Percentiles rank a stretch among this genome's conserved stretches.
Conservation (phyloP, 805 yeast genomes). For the Starmerella roubikii region DNA sequence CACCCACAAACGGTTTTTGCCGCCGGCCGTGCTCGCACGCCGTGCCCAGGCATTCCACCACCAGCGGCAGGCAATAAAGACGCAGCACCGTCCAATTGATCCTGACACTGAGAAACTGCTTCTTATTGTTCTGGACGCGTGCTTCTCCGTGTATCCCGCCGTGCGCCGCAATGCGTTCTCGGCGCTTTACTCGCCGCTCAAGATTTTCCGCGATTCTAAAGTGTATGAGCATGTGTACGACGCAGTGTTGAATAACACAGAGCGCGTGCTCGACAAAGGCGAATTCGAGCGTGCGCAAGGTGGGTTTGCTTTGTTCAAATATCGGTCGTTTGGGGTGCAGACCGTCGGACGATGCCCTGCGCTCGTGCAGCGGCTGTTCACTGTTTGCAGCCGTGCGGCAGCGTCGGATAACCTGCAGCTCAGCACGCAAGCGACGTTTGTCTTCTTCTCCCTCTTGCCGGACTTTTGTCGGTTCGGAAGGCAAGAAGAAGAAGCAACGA, state of each 20-base stretch:
- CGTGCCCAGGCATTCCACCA: constrained; percentile 62
- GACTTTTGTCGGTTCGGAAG: constrained; percentile 35
- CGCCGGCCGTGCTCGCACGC: constrained; percentile 66
- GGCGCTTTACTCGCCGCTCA: constrained; percentile 53
- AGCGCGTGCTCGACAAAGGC: constrained; percentile 35
- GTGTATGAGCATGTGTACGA: constrained; percentile 44
- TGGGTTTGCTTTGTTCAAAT: constrained; percentile 43
- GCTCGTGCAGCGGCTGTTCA: background rate
- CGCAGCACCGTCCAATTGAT: constrained; percentile 49
- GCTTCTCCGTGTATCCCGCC: constrained; percentile 53
- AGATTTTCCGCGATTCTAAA: constrained; percentile 27
- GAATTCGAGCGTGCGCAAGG: constrained; percentile 49
- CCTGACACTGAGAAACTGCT: constrained; percentile 30
- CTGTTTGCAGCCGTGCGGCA: constrained; percentile 6
- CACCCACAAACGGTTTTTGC: constrained; percentile 45
- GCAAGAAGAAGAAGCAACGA: too few relatives aligned
- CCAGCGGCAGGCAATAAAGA: constrained; percentile 54
- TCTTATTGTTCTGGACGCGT: constrained; percentile 50
- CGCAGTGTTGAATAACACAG: constrained; percentile 36
- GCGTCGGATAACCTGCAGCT: constrained; percentile 8
- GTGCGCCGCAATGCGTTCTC: constrained; percentile 59
- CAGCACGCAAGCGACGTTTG: constrained; percentile 4
- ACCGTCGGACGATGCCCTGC: constrained; percentile 8
- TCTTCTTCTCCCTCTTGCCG: constrained; percentile 2
- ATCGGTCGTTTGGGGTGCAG: constrained; percentile 35